phyloP scores from a whole-genome alignment of 139 green algal species.

The Closterium sp. region DNA sequence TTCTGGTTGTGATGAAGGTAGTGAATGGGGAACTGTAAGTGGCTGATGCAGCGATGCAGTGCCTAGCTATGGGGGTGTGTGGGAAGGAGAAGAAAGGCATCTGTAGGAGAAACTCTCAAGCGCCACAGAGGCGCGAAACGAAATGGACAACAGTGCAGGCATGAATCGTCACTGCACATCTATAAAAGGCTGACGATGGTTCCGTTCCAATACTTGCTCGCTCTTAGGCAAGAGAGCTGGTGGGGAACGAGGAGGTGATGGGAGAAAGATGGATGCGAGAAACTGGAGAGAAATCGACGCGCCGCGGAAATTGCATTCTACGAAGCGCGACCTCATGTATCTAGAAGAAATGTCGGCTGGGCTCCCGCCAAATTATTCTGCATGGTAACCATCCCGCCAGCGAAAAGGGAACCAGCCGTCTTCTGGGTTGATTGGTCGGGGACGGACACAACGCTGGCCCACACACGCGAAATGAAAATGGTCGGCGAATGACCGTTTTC shows the following conservation, averaged over 20 bases:
- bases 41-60: neutral
- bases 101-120: neutral
- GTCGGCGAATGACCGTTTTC: neutral
- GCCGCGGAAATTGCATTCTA: neutral
- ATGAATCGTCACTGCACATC: neutral
- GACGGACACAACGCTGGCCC: neutral
- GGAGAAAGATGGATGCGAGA: neutral
- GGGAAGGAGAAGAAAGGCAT: neutral
- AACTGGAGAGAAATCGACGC: neutral
- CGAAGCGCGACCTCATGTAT: neutral
- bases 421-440: no score
- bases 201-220: no score
- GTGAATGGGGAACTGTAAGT: neutral
- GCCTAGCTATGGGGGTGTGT: neutral
- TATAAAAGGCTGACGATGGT: no score
- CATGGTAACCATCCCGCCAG: neutral
- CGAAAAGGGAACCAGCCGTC: neutral
- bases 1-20: neutral
- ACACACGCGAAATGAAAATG: neutral
- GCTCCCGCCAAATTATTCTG: neutral
- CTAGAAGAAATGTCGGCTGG: neutral
- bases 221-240: neutral
- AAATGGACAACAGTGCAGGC: neutral
- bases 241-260: neutral
- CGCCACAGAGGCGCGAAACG: neutral